Evolutionary conservation across 495 filamentous ascomycete genomes (phyloP), one percentile per base, ranked within the genome.

Genomic region (Tetracladium setigerum): DNA sequence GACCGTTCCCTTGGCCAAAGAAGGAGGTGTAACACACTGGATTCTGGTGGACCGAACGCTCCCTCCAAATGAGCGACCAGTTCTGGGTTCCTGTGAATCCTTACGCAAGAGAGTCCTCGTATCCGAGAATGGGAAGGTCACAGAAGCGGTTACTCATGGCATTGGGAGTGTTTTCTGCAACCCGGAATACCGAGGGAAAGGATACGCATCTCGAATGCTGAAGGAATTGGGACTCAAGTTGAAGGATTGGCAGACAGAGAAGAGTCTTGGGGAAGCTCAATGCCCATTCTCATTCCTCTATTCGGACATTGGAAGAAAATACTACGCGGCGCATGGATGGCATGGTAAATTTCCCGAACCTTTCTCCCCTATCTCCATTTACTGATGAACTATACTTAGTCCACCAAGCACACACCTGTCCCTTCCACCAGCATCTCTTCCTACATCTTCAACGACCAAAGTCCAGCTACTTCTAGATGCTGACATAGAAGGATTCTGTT

Each of bases 281-380:
- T 52, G 49, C 38, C 33, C 38, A 11, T 67, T 68, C 47, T 60
- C 51, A 8, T 77, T 91, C 18, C 65, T 98, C 30, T 98, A 83
- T 65, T 96, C 90, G 9, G 92, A 98, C 63, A 95, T 98, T 56
- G 92, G 92, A 4, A 95, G 94, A 70, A 64, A 64, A n/a, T 96
- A 94, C 64, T 98, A 96, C 63, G 76, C 87, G 7, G 74, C 72
- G 41, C 75, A 78, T 51, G 92, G 89, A 22, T 98, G 92, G 92
- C n/a, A n/a, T n/a, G 22, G 65, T 75, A 43, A 73, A 83, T 0
- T 90, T 82, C 55, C 65, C 67, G 8, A 89, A 83, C 7, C 22
- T 3, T 27, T 27, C 7, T 27, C 7, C 7, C 7, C 7, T 27
- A 3, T 27, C 7, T 27, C 7, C 7, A 3, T 27, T 27, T 3